These are phyloP conservation scores for Nicotiana rustica DNA, from an alignment of 305 asterid genomes.

Conservation along the genomic window DNA sequence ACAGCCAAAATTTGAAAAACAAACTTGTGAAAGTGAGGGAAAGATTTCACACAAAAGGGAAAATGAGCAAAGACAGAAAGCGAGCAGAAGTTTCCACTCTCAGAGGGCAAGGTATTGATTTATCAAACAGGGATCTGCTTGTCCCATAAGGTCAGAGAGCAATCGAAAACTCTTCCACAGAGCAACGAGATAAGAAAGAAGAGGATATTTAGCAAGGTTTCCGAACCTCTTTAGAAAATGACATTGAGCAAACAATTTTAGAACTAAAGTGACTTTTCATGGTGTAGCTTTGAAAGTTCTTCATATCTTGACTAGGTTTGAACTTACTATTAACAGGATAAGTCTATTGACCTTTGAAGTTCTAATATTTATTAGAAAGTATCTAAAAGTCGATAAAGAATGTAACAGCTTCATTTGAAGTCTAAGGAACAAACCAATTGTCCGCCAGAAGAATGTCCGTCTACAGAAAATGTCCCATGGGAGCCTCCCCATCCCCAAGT, in stretches of 20 bases:
- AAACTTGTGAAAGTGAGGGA: background rate
- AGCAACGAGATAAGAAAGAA: conserved; percentile 3
- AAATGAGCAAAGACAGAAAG: conserved; percentile 10
- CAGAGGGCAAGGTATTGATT: background rate
- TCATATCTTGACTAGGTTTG: conserved; percentile 3
- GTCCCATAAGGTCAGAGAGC: conserved; percentile 21
- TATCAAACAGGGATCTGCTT: conserved; percentile 15
- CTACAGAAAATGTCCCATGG: conserved; percentile 84
- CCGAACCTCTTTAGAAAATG: background rate
- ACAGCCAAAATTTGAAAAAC: background rate
- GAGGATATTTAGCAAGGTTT: background rate
- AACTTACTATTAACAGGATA: background rate
- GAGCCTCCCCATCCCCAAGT: conserved; percentile 99
- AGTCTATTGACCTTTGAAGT: conserved; percentile 16
- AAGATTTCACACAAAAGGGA: background rate
- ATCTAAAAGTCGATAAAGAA: conserved; percentile 28
- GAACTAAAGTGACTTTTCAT: conserved; percentile 5
- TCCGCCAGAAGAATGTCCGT: conserved; percentile 95
- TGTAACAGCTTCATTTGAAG: conserved; percentile 24
- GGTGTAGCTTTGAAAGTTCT: background rate
- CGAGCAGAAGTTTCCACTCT: background rate
- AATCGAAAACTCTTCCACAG: background rate
- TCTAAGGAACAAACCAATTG: conserved; percentile 72
- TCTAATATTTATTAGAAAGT: conserved; percentile 16
- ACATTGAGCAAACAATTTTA: conserved; percentile 7